Conservation (phyloP, 1,139 yeast genomes). For the Candida tropicalis region DNA sequence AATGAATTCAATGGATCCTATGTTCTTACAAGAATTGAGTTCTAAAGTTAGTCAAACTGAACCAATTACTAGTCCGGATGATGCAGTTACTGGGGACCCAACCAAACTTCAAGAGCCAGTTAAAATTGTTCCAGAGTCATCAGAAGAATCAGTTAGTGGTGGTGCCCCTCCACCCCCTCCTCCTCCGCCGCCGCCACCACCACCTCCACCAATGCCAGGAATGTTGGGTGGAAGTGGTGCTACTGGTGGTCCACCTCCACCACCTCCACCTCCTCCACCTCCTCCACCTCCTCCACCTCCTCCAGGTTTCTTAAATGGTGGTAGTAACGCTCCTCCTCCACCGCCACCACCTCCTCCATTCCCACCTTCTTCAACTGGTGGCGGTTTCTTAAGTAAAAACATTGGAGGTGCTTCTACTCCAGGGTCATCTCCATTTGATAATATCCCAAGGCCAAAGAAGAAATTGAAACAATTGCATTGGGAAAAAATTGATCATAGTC, state of each 20-base stretch:
- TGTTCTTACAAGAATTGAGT: conserved; percentile 59
- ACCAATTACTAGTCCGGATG: conserved; percentile 25
- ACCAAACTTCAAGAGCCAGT: neutral
- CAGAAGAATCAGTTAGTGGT: conserved; percentile 6
- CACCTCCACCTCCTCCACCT: conserved; percentile 28
- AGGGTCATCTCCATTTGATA: conserved; percentile 46
- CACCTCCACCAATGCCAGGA: conserved; percentile 22
- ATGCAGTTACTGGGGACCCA: no score
- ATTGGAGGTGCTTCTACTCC: conserved; percentile 21
- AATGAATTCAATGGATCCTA: conserved; percentile 50
- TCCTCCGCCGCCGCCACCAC: conserved; percentile 33
- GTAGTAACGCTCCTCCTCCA: conserved; percentile 27
- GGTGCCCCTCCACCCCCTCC: conserved; percentile 23
- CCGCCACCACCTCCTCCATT: conserved; percentile 24
- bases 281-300: conserved; percentile 33
- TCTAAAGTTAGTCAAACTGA: conserved; percentile 48
- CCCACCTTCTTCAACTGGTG: conserved; percentile 23
- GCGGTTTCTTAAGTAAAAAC: neutral
- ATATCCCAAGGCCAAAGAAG: conserved; percentile 73
- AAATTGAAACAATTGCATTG: conserved; percentile 82
- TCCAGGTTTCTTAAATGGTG: conserved; percentile 19
- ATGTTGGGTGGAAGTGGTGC: conserved; percentile 13
- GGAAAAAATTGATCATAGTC: conserved; percentile 66
- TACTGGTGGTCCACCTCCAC: conserved; percentile 33
- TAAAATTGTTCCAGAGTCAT: neutral